Percentiles rank a stretch among this genome's conserved stretches.
Conservation (phyloP, 2,329 filamentous ascomycete species). For the Sarocladiaceae sp. region DNA sequence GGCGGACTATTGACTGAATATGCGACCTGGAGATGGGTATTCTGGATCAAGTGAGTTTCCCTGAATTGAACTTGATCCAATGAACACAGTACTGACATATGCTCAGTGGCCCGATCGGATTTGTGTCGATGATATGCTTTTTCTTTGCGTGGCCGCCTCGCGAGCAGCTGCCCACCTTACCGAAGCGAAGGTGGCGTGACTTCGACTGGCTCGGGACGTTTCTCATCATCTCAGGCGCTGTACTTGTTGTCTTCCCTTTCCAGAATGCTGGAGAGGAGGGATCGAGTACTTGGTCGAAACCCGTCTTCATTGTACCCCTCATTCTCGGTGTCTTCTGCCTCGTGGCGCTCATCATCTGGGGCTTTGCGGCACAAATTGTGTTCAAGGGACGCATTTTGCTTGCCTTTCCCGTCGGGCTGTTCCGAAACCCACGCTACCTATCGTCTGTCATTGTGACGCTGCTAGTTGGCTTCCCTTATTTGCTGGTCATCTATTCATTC, state of each 20-base stretch:
- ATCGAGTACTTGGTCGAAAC: conserved; percentile 37
- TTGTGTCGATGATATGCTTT: conserved; percentile 42
- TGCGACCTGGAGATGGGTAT: conserved; percentile 49
- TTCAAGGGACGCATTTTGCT: conserved; percentile 26
- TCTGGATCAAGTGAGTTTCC: conserved; percentile 52
- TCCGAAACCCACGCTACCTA: conserved; percentile 43
- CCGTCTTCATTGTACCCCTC: conserved; percentile 27
- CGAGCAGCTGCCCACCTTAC: conserved; percentile 31
- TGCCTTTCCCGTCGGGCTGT: conserved; percentile 43
- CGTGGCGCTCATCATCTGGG: conserved; percentile 24
- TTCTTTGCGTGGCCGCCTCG: conserved; percentile 45
- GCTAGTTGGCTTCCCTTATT: conserved; percentile 46
- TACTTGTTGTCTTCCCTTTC: conserved; percentile 54
- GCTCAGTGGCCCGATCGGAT: conserved; percentile 45
- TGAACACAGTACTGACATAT: conserved; percentile 11
- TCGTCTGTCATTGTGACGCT: conserved; percentile 39
- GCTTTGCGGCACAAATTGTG: conserved; percentile 19
- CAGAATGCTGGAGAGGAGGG: conserved; percentile 41
- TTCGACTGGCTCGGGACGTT: conserved; percentile 50
- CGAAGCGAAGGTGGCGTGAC: conserved; percentile 40
- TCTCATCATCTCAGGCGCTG: conserved; percentile 48
- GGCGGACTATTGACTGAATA: conserved; percentile 48
- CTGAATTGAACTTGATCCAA: neutral
- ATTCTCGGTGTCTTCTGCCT: conserved; percentile 23
- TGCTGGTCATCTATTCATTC: conserved; percentile 44